A percentile compares a stretch with the other conserved stretches of the same genome.
These are phyloP conservation scores for Saccharomyces hybrid DNA, from an alignment of 1,139 yeast genomes.

Conservation along the genomic window DNA sequence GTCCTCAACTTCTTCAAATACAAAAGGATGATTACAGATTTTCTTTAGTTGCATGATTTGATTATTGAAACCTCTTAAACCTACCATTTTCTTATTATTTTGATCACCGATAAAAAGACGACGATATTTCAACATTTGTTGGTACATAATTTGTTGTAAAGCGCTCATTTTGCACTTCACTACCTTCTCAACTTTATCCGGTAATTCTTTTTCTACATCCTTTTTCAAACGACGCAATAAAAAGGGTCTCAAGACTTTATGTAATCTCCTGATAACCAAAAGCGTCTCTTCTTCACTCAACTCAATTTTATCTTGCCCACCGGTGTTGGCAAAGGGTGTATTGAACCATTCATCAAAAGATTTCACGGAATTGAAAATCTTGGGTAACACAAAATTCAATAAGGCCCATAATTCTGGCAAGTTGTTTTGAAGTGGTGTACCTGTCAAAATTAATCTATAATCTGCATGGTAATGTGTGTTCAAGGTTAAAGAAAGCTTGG, in stretches of 20 bases:
- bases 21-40: conserved; percentile 96
- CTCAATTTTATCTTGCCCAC: conserved; percentile 72
- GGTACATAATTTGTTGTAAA: conserved; percentile 70
- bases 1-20: conserved; percentile 88
- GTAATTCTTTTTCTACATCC: conserved; percentile 94
- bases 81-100: conserved; percentile 39
- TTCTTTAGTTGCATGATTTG: conserved; percentile 94
- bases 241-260: conserved; percentile 92
- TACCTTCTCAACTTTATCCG: conserved; percentile 91
- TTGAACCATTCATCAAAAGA: conserved; percentile 88
- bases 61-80: conserved; percentile 80
- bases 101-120: conserved; percentile 55
- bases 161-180: conserved; percentile 92
- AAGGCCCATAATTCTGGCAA: conserved; percentile 83
- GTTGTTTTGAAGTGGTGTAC: conserved; percentile 81
- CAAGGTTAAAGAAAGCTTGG: conserved; percentile 64
- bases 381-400: conserved; percentile 69
- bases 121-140: conserved; percentile 68
- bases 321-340: conserved; percentile 77
- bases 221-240: conserved; percentile 88
- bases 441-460: conserved; percentile 73
- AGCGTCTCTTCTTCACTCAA: conserved; percentile 89
- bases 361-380: conserved; percentile 74
- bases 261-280: conserved; percentile 88
- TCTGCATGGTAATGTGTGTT: conserved; percentile 68